Conservation (phyloP, 2,329 filamentous ascomycete species). For the Cladorrhinum sp. region DNA sequence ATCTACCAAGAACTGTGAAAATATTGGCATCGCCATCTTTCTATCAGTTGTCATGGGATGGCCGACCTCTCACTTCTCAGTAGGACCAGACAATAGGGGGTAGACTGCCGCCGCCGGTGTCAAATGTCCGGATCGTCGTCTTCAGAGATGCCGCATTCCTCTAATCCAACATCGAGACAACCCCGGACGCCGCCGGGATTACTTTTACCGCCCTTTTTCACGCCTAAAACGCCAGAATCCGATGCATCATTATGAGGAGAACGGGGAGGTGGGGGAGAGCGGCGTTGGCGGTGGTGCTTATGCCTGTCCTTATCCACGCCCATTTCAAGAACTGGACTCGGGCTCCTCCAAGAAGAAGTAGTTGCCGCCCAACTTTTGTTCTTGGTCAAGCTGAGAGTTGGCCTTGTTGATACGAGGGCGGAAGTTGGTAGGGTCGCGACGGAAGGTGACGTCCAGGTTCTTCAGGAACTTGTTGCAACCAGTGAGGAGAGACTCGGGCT, state of each 20-base stretch:
- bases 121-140: conserved; percentile 65
- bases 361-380: conserved; percentile 91
- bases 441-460: conserved; percentile 97
- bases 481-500: conserved; percentile 85
- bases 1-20: conserved; percentile 39
- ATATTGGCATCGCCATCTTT: not conserved
- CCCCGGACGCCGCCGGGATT: conserved; percentile 30
- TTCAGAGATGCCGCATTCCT: conserved; percentile 54
- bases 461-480: conserved; percentile 97
- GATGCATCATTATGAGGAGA: conserved; percentile 37
- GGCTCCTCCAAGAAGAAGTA: conserved; percentile 96
- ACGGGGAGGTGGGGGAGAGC: conserved; percentile 15
- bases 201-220: conserved; percentile 41
- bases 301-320: conserved; percentile 49
- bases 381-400: conserved; percentile 92
- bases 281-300: conserved; percentile 27
- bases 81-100: conserved; percentile 66
- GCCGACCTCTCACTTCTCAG: conserved; percentile 26
- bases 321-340: conserved; percentile 59
- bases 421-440: conserved; percentile 93
- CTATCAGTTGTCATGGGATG: not conserved
- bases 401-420: conserved; percentile 98
- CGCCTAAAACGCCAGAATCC: conserved; percentile 49
- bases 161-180: conserved; percentile 36
- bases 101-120: conserved; percentile 58